Conservation (phyloP, 1,284 basidiomycete species). For the Leccinum colubrinum region DNA sequence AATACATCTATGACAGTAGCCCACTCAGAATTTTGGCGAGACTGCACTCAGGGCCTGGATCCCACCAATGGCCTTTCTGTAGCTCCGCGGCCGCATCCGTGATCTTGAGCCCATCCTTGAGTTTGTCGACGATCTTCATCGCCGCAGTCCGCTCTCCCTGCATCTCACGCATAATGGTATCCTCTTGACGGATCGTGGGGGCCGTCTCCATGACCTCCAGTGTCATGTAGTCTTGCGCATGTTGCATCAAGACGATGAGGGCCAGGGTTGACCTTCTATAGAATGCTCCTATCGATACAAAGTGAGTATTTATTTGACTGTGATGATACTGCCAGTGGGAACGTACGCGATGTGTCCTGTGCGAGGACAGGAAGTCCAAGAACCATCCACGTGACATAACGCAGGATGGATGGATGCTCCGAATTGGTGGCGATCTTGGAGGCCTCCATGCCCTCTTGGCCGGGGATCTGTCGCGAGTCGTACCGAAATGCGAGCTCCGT, state of each 20-base stretch:
- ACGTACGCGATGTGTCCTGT: not conserved
- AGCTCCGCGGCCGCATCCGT: not conserved
- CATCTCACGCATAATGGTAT: not conserved
- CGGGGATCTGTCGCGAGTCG: not conserved
- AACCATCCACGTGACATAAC: not conserved
- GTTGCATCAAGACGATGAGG: not conserved
- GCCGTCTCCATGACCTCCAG: not conserved
- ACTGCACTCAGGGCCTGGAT: not conserved
- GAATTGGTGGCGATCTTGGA: not conserved
- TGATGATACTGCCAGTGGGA: too few relatives aligned
- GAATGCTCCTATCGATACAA: not conserved
- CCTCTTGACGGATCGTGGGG: not conserved
- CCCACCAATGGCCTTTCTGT: not conserved
- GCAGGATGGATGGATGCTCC: not conserved
- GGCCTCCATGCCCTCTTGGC: not conserved
- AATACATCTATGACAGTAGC: too few relatives aligned
- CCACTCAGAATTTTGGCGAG: not conserved
- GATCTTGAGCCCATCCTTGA: not conserved
- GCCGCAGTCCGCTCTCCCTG: not conserved
- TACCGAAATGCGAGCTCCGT: not conserved
- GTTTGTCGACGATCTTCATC: not conserved
- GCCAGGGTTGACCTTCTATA: not conserved
- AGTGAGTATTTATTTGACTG: not conserved
- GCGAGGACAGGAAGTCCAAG: not conserved
- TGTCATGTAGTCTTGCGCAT: not conserved